phyloP scores from a whole-genome alignment of 495 filamentous ascomycete genomes.

The Xylaria cubensis region DNA sequence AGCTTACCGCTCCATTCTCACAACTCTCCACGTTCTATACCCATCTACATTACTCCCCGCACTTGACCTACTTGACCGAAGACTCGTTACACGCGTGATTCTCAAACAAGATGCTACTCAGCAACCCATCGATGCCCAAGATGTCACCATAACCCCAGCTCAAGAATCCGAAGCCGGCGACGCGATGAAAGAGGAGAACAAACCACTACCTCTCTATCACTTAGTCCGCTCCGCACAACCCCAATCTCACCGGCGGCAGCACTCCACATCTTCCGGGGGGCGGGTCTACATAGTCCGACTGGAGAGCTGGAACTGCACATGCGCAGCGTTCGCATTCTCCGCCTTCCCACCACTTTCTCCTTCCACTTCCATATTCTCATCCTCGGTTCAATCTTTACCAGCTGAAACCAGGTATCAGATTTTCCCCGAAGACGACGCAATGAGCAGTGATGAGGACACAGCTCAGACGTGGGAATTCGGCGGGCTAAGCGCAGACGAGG shows the following conservation, averaged over 20 bases:
- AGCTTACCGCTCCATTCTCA: constrained; percentile 52
- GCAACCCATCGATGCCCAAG: constrained; percentile 16
- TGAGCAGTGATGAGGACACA: constrained; percentile 12
- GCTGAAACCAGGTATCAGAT: constrained; percentile 1
- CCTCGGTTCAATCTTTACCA: background rate
- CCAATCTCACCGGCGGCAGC: constrained; percentile 33
- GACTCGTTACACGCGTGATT: constrained; percentile 60
- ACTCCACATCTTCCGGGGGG: constrained; percentile 28
- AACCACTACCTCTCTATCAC: constrained; percentile 38
- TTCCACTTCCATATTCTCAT: constrained; percentile 42
- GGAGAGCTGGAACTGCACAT: constrained; percentile 86
- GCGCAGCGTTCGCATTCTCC: constrained; percentile 78
- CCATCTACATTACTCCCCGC: constrained; percentile 70
- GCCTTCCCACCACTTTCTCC: constrained; percentile 58
- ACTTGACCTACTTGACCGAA: constrained; percentile 80
- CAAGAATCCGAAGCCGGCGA: background rate
- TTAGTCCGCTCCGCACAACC: constrained; percentile 47
- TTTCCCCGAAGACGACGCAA: background rate
- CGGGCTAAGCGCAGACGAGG: constrained; percentile 43
- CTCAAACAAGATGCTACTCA: constrained; percentile 35
- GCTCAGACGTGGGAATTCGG: constrained; percentile 46
- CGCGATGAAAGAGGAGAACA: background rate
- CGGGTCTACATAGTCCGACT: constrained; percentile 72
- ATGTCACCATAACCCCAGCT: constrained; percentile 20
- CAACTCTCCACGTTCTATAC: constrained; percentile 71